A percentile compares a stretch with the other conserved stretches of the same genome.
Evolutionary conservation across 2,329 filamentous ascomycete species (phyloP).

Genomic region (Fusarium chuoi): DNA sequence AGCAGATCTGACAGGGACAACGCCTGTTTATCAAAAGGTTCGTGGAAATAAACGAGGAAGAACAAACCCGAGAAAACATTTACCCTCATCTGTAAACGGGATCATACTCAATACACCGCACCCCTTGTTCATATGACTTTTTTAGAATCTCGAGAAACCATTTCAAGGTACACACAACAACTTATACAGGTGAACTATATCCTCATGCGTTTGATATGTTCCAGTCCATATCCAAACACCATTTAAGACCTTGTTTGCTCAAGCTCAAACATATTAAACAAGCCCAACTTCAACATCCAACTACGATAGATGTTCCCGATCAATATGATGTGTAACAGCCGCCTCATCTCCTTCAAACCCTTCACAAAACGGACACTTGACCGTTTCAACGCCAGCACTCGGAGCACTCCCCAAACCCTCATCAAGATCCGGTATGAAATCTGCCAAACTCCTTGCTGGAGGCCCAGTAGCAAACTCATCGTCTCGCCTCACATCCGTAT

Average conservation of each 20-base stretch:
- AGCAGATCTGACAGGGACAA: not conserved
- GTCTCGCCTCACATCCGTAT: slow-evolving; percentile 50
- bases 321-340: slow-evolving; percentile 75
- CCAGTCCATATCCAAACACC: not conserved
- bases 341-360: slow-evolving; percentile 74
- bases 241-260: not conserved
- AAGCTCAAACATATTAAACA: not conserved
- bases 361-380: slow-evolving; percentile 72
- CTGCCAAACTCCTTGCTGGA: slow-evolving; percentile 55
- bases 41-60: not conserved
- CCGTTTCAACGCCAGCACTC: slow-evolving; percentile 4
- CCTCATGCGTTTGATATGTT: not conserved
- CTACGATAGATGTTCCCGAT: slow-evolving; percentile 47
- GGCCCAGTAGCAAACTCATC: slow-evolving; percentile 53
- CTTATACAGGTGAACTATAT: not conserved
- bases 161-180: not conserved
- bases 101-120: not conserved
- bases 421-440: slow-evolving; percentile 57
- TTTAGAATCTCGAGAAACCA: not conserved
- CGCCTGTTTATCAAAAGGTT: not conserved
- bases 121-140: not conserved
- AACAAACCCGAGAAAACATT: not conserved
- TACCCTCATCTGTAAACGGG: not conserved
- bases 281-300: not conserved
- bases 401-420: slow-evolving; percentile 31